Evolutionary conservation across 2,329 filamentous ascomycete species (phyloP).

Genomic region (Graphilbum fragrans): DNA sequence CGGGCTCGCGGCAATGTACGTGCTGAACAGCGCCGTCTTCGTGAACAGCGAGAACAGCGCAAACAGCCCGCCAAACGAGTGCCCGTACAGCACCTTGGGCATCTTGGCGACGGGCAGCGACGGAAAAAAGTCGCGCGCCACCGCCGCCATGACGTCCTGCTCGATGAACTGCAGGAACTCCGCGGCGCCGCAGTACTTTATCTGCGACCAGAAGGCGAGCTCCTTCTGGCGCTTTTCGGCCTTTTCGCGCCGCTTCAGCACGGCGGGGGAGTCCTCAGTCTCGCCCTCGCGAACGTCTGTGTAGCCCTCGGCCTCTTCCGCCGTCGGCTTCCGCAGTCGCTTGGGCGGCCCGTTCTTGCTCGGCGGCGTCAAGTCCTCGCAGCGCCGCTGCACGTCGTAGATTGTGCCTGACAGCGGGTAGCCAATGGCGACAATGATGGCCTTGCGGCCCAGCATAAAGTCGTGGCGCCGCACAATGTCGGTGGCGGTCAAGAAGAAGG

Average conservation of each 20-base stretch:
- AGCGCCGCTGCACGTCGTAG: not conserved
- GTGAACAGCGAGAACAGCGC: constrained; percentile 5
- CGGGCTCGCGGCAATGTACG: too few species aligned
- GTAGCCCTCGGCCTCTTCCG: too few species aligned
- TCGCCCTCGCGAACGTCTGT: constrained; percentile 1
- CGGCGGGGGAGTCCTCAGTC: not conserved
- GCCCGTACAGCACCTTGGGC: constrained; percentile 5
- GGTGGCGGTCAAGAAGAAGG: constrained; percentile 7
- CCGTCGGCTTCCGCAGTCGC: too few species aligned
- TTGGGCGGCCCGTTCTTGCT: too few species aligned
- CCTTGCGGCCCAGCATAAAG: not conserved
- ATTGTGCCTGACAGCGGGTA: constrained; percentile 3
- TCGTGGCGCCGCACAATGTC: constrained; percentile 6
- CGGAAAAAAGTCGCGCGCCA: constrained; percentile 1
- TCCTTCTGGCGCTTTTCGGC: too few species aligned
- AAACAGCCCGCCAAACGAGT: constrained; percentile 8
- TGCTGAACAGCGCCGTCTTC: too few species aligned
- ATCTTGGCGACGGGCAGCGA: constrained; percentile 1
- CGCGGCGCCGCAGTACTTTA: not conserved
- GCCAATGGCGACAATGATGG: constrained; percentile 7
- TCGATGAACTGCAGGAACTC: not conserved
- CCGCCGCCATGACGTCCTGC: not conserved
- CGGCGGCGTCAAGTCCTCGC: constrained; percentile 6
- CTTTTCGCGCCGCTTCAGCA: too few species aligned
- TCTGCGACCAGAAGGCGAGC: not conserved